phyloP scores from a whole-genome alignment of 2,329 filamentous ascomycete genomes.

The Colletotrichum sp. region DNA sequence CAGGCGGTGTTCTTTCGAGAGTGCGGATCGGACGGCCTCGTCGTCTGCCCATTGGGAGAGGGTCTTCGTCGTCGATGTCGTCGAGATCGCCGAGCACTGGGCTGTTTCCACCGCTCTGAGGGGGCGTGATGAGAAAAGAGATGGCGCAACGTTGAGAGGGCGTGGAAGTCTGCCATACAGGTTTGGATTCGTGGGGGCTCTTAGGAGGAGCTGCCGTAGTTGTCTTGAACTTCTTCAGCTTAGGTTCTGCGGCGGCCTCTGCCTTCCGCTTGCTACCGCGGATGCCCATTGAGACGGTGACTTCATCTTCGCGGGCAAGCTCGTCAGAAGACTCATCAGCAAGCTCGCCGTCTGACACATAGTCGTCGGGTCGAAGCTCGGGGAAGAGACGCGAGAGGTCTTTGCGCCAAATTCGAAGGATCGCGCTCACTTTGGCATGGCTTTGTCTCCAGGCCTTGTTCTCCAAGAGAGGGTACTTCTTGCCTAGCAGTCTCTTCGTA shows the following conservation, averaged over 20 bases:
- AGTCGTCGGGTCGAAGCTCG: not conserved
- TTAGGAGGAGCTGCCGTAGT: not conserved
- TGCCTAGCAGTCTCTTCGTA: not conserved
- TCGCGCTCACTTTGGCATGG: not conserved
- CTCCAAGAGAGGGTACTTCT: not conserved
- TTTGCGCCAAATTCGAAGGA: slow-evolving; percentile 4
- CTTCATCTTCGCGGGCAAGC: not conserved
- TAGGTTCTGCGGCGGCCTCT: not conserved
- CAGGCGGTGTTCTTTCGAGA: not conserved
- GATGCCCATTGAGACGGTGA: not conserved
- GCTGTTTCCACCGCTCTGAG: not conserved
- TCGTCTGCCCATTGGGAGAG: not conserved
- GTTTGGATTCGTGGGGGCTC: not conserved
- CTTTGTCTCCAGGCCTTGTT: not conserved
- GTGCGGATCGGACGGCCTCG: not conserved
- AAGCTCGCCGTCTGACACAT: not conserved
- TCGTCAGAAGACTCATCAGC: not conserved
- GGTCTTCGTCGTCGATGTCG: not conserved
- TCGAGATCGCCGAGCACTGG: not conserved
- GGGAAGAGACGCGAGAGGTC: not conserved
- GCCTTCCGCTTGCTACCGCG: not conserved
- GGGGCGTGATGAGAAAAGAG: not conserved
- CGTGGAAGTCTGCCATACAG: not conserved
- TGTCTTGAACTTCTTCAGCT: not conserved
- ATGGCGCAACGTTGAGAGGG: not conserved